Evolutionary conservation across 2,329 filamentous ascomycete species (phyloP).

Genomic region (Epichloe amarillans): DNA sequence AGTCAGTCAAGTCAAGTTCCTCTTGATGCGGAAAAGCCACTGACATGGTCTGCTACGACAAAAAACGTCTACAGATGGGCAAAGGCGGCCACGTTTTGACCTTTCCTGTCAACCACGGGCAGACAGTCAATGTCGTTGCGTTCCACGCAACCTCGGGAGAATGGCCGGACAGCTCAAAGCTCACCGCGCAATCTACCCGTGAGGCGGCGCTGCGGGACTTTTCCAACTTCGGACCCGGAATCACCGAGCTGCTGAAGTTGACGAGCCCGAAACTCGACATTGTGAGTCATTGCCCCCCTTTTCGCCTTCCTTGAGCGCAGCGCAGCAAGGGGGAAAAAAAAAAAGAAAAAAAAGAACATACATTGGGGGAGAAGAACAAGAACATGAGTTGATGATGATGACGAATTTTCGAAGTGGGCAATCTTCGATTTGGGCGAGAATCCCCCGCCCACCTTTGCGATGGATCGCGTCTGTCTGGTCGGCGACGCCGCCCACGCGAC

Average conservation of each 20-base stretch:
- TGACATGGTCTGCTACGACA: not conserved
- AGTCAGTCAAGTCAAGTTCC: not conserved
- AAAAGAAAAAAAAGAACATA: not conserved
- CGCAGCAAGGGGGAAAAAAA: not conserved
- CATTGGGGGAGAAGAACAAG: too few relatives aligned
- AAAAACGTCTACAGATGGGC: constrained; percentile 1
- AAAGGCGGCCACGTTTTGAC: constrained; percentile 4
- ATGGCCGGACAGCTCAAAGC: not conserved
- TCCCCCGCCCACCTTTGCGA: constrained; percentile 3
- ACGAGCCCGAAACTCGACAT: not conserved
- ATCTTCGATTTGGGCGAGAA: constrained; percentile 5
- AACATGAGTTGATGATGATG: not conserved
- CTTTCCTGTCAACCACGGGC: constrained; percentile 4
- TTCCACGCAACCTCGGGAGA: not conserved
- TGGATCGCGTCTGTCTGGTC: constrained; percentile 3
- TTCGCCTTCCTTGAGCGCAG: not conserved
- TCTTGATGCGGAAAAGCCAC: not conserved
- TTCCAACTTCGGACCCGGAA: not conserved
- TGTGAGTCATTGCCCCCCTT: not conserved
- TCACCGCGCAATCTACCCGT: constrained; percentile 1
- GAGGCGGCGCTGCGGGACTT: constrained; percentile 3
- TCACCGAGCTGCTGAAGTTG: not conserved
- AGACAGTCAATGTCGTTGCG: constrained; percentile 3
- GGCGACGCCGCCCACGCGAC: constrained; percentile 7
- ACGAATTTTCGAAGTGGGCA: not conserved